Evolutionary conservation across 768 basidiomycete genomes (phyloP).

Genomic region (Phallus indusiatus): DNA sequence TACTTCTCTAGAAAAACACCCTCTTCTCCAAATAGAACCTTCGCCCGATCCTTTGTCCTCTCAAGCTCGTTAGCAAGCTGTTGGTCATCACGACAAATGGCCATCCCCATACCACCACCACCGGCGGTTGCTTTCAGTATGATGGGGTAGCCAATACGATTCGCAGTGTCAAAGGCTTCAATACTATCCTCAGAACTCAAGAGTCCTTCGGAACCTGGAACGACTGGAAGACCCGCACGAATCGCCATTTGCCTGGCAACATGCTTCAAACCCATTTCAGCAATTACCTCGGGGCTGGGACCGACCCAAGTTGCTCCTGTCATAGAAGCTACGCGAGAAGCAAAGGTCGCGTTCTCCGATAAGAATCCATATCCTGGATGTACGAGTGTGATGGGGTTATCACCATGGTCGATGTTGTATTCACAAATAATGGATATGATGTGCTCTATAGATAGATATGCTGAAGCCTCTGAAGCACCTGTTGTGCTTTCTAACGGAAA

Average conservation of each 20-base stretch:
- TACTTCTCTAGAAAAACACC: slow-evolving; percentile 56
- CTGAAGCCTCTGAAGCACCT: slow-evolving; percentile 29
- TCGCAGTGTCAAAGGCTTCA: slow-evolving; percentile 33
- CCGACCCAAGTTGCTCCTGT: slow-evolving; percentile 51
- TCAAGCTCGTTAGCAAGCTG: slow-evolving; percentile 31
- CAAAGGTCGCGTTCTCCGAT: slow-evolving; percentile 53
- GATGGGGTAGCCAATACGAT: slow-evolving; percentile 45
- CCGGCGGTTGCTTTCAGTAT: slow-evolving; percentile 62
- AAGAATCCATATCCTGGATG: slow-evolving; percentile 62
- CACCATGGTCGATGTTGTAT: slow-evolving; percentile 9
- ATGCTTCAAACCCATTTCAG: slow-evolving; percentile 54
- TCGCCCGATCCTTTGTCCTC: slow-evolving; percentile 30
- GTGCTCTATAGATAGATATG: slow-evolving; percentile 30
- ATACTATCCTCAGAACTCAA: slow-evolving; percentile 24
- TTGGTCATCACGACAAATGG: slow-evolving; percentile 35
- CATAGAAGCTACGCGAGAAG: slow-evolving; percentile 29
- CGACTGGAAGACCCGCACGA: slow-evolving; percentile 40
- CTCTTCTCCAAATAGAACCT: slow-evolving; percentile 43
- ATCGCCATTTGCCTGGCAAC: slow-evolving; percentile 38
- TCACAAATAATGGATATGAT: slow-evolving; percentile 36
- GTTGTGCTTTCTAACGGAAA: slow-evolving; percentile 14
- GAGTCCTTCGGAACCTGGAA: slow-evolving; percentile 48
- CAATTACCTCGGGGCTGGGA: slow-evolving; percentile 40
- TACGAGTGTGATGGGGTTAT: slow-evolving; percentile 36
- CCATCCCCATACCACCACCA: slow-evolving; percentile 62